Evolutionary conservation across 75 land plant species (phyloP), one percentile per base, ranked within the genome.

Genomic region (Isoetes taiwanensis): DNA sequence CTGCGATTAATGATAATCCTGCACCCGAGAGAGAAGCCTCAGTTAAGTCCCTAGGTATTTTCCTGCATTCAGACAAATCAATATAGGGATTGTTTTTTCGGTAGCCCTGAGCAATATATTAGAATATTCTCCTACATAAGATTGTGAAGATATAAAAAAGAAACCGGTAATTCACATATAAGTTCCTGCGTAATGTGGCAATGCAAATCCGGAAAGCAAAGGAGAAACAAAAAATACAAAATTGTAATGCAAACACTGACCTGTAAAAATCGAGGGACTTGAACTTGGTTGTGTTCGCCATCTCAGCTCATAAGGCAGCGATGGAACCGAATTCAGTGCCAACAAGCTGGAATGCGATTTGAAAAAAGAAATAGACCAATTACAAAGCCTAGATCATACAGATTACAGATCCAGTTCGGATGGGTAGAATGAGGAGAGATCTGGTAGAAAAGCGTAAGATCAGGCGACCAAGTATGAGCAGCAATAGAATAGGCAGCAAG

Each of bases 1-100:
- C 96, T 33, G 99, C 99, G 54, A 89, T 24, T 25, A 94, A 76
- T 5, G 99, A 94, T 53, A 94, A 60, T 5, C 99, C 96, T 33
- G 99, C 99, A 53, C 99, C 99, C 0, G 99, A 94, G n/a, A 94
- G 64, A 37, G 91, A 79, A 43, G 99, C 99, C 76, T 94, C 99
- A 4, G 99, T 94, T 71, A 94, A 74, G 68, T 94, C 99, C 64
- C 99, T 71, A 9, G 99, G 99, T 46, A 94, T 94, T 75, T 94
- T 94, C 77, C 99, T 94, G 91, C 56, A 72, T 2, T 23, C 3
- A n/a, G 12, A 56, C 11, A 19, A 69, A 24, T 41, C 20, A 37
- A 17, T 16, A 5, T 46, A 5, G 25, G 25, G 19, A 46, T 37
- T 9, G 39, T 9, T 37, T 14, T 14, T 9, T 37, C 9, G 9